Evolutionary conservation across 805 yeast genomes (phyloP).

Genomic region (Pichia gijzeniarum): DNA sequence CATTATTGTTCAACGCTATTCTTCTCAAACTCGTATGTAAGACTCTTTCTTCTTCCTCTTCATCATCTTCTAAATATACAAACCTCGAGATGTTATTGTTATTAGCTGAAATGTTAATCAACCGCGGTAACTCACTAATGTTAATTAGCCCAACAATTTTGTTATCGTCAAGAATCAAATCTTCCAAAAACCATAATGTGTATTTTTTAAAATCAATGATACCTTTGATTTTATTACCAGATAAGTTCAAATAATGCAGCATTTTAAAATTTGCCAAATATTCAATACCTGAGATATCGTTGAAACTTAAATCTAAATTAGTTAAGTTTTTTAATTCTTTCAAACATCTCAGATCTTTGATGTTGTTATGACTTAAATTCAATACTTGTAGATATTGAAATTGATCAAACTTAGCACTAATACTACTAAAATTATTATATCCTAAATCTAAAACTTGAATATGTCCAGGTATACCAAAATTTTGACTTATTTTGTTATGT

Average conservation of each 20-base stretch:
- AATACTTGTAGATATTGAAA: slow-evolving; percentile 38
- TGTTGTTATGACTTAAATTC: slow-evolving; percentile 34
- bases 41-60: slow-evolving; percentile 32
- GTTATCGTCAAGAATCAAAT: slow-evolving; percentile 39
- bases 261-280: slow-evolving; percentile 36
- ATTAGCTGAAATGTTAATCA: slow-evolving; percentile 37
- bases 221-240: slow-evolving; percentile 37
- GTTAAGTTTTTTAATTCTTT: slow-evolving; percentile 36
- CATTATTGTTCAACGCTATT: slow-evolving; percentile 10
- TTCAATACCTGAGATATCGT: slow-evolving; percentile 31
- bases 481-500: slow-evolving; percentile 35
- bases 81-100: slow-evolving; percentile 34
- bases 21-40: slow-evolving; percentile 10
- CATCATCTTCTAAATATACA: slow-evolving; percentile 8
- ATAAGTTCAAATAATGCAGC: slow-evolving; percentile 35
- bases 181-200: slow-evolving; percentile 36
- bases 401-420: slow-evolving; percentile 34
- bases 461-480: slow-evolving; percentile 40
- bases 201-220: slow-evolving; percentile 31
- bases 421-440: slow-evolving; percentile 34
- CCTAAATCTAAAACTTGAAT: slow-evolving; percentile 35
- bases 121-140: slow-evolving; percentile 30
- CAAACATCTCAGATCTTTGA: slow-evolving; percentile 35
- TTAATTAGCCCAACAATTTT: slow-evolving; percentile 30
- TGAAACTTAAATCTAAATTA: slow-evolving; percentile 33